A percentile compares a stretch with the other conserved stretches of the same genome.
Evolutionary conservation across 2,329 filamentous ascomycete genomes (phyloP).

Genomic region (Albophoma yamanashiensis): DNA sequence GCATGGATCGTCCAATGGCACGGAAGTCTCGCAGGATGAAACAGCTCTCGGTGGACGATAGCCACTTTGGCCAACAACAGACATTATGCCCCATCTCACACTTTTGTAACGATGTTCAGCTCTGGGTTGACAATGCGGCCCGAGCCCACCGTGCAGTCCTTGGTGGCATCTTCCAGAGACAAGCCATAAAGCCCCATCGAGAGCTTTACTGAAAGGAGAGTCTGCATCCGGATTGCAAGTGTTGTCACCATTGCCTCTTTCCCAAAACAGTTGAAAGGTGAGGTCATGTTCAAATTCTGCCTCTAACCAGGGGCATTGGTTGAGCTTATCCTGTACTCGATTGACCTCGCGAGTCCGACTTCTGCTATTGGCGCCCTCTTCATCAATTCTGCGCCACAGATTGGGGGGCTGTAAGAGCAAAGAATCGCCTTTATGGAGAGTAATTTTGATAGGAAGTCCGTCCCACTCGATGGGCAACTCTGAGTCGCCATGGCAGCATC

Average conservation of each 20-base stretch:
- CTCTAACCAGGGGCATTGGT: neutral
- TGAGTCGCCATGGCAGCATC: neutral
- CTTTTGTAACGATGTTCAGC: neutral
- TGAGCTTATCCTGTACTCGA: neutral
- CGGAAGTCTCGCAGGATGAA: neutral
- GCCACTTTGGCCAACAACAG: neutral
- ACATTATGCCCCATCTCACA: neutral
- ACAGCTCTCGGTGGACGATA: neutral
- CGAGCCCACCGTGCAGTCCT: neutral
- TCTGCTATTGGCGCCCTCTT: neutral
- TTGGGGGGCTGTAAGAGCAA: neutral
- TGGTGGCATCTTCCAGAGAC: neutral
- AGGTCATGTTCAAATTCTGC: neutral
- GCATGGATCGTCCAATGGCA: neutral
- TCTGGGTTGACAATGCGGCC: neutral
- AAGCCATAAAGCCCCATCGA: neutral
- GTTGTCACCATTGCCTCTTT: neutral
- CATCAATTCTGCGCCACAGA: neutral
- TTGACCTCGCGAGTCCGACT: neutral
- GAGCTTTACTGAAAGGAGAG: neutral
- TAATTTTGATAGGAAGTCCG: neutral
- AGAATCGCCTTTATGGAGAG: neutral
- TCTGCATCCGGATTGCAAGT: neutral
- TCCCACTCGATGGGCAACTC: neutral
- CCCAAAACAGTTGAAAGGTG: neutral